Evolutionary conservation across 179 eudicot genomes (phyloP).

Genomic region (Sideroxylon spinosum): DNA sequence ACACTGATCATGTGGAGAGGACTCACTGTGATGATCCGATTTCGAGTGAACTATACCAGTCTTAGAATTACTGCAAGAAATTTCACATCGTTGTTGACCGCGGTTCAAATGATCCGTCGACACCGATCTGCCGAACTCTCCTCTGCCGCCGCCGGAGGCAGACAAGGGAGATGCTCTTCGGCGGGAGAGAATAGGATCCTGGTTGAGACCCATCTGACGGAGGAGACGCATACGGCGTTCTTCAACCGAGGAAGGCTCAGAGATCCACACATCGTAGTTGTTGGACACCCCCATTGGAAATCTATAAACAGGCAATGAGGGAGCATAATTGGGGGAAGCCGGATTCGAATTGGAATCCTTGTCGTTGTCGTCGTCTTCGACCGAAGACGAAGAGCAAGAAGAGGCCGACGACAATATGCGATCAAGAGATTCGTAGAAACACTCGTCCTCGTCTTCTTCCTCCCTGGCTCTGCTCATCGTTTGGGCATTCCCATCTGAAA

Average conservation of each 20-base stretch:
- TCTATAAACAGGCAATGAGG: slow-evolving; percentile 18
- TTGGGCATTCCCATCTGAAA: slow-evolving; percentile 50
- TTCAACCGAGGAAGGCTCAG: slow-evolving; percentile 62
- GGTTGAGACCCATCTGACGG: slow-evolving; percentile 51
- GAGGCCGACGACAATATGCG: slow-evolving; percentile 56
- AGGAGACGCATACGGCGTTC: slow-evolving; percentile 75
- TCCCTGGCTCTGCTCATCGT: slow-evolving; percentile 54
- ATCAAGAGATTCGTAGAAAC: slow-evolving; percentile 76
- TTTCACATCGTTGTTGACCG: slow-evolving; percentile 16
- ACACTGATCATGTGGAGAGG: slow-evolving; percentile 6
- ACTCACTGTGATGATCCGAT: slow-evolving; percentile 20
- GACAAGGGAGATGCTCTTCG: slow-evolving; percentile 13
- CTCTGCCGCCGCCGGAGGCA: too few relatives aligned
- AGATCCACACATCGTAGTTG: slow-evolving; percentile 72
- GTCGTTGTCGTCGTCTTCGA: slow-evolving; percentile 40
- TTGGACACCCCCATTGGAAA: slow-evolving; percentile 37
- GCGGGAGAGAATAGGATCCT: slow-evolving; percentile 44
- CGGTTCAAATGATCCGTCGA: slow-evolving; percentile 28
- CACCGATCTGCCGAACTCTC: slow-evolving; percentile 29
- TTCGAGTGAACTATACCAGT: slow-evolving; percentile 23
- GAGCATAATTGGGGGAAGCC: slow-evolving; percentile 12
- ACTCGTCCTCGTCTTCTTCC: slow-evolving; percentile 39
- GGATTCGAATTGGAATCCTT: slow-evolving; percentile 17
- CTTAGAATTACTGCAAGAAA: slow-evolving; percentile 7
- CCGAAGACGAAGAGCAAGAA: slow-evolving; percentile 51